Evolutionary conservation across 805 yeast genomes (phyloP), one percentile per base, ranked within the genome.

Genomic region (Candida orba): DNA sequence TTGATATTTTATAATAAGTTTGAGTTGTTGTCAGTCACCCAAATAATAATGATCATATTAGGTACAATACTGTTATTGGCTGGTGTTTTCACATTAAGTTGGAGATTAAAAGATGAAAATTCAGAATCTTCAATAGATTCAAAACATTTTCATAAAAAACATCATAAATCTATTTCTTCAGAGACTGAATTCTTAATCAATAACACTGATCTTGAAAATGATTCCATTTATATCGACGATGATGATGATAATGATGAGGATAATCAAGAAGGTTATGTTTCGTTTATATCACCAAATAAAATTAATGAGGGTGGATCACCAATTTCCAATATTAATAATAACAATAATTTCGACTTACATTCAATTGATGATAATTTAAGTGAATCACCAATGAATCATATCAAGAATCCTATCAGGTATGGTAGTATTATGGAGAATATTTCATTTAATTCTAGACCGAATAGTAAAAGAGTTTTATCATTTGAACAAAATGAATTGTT

Each of bases 31-130:
- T 32, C 40, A 8, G 20, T 20, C 4, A n/a, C 9, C 7, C 36
- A 31, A 20, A 25, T 25, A 23, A 29, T 33, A 6, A 23, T 39
- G 42, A 22, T 64, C 69, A 41, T 70, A 72, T 33, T 73, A 47
- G 27, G 84, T 57, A 56, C 87, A 88, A 3, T 93, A 78, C 53
- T 84, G 81, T 39, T 43, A 15, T 30, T 40, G 95, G 67, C 63
- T 87, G 96, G 37, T 85, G 68, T 4, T 91, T 85, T 36, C 64
- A 2, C 93, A 79, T 61, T 88, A 95, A 35, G 81, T 71, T 2
- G 88, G 87, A 4, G 90, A 79, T 10, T 95, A 82, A 13, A 81
- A 51, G n/a, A 87, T 72, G 14, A 90, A 91, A 9, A 81, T 87
- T 5, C 70, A 51, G 47, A 20, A 33, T 14, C 13, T 8, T 8